Evolutionary conservation across 2,329 filamentous ascomycete genomes (phyloP).

Genomic region (Fulvia fulva): DNA sequence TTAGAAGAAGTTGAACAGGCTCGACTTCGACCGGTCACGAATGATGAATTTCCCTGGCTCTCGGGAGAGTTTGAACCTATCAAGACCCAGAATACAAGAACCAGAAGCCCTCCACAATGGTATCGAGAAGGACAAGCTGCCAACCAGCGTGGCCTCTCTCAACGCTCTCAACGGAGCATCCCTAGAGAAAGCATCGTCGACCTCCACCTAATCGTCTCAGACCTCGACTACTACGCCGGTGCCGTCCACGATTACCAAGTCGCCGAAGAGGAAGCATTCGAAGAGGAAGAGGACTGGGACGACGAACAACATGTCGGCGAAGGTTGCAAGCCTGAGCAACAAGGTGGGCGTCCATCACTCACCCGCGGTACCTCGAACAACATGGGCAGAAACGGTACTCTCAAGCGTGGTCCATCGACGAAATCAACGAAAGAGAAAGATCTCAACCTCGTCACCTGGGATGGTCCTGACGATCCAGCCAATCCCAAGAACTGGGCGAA

Average conservation of each 20-base stretch:
- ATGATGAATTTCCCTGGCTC: conserved; percentile 33
- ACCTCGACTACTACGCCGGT: conserved; percentile 36
- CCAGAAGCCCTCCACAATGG: conserved; percentile 29
- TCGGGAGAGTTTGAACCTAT: conserved; percentile 32
- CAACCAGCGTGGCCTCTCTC: conserved; percentile 18
- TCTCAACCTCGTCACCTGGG: conserved; percentile 42
- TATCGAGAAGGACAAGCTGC: conserved; percentile 29
- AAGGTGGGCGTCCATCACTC: conserved; percentile 31
- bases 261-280: conserved; percentile 28
- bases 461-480: conserved; percentile 42
- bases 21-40: conserved; percentile 24
- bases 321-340: conserved; percentile 22
- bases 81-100: conserved; percentile 18
- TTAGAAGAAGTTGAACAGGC: conserved; percentile 31
- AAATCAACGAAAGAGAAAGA: conserved; percentile 32
- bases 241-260: conserved; percentile 35
- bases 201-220: conserved; percentile 33
- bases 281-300: conserved; percentile 29
- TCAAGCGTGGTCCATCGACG: conserved; percentile 28
- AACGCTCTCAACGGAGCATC: conserved; percentile 24
- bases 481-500: conserved; percentile 48
- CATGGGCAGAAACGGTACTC: conserved; percentile 25
- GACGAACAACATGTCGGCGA: conserved; percentile 24
- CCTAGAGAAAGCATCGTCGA: conserved; percentile 33
- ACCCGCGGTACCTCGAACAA: conserved; percentile 24